Evolutionary conservation across 106 monocot genomes (phyloP).

Genomic region (Dioscorea zingiberensis): DNA sequence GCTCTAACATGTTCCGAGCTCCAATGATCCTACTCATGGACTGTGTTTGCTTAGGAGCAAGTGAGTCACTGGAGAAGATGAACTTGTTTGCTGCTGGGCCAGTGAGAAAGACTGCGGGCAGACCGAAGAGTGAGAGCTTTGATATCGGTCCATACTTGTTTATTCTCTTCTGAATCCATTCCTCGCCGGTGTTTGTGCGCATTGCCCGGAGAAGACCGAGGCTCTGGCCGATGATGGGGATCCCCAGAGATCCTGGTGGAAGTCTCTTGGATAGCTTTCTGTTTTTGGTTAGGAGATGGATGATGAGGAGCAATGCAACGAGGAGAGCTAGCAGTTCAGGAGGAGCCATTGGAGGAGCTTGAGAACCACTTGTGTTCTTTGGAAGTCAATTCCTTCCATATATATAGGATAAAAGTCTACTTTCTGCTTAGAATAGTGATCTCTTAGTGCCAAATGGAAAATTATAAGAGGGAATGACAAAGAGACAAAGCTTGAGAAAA

Average conservation of each 20-base stretch:
- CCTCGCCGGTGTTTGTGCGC: slow-evolving; percentile 1
- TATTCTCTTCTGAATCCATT: slow-evolving; percentile 6
- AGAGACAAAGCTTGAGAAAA: too few relatives aligned
- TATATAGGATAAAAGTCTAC: too few relatives aligned
- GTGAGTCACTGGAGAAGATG: slow-evolving; percentile 12
- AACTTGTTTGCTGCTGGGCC: slow-evolving; percentile 29
- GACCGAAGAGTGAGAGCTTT: slow-evolving; percentile 9
- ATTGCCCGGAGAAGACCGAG: slow-evolving; percentile 12
- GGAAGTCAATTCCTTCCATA: not conserved
- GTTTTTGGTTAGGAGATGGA: not conserved
- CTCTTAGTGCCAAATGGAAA: too few relatives aligned
- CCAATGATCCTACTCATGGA: slow-evolving; percentile 19
- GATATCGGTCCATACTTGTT: slow-evolving; percentile 15
- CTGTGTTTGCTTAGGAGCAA: not conserved
- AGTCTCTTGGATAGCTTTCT: slow-evolving; percentile 1
- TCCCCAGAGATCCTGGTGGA: slow-evolving; percentile 20
- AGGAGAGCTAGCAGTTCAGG: not conserved
- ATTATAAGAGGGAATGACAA: too few relatives aligned
- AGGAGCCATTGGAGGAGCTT: not conserved
- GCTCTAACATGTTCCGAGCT: slow-evolving; percentile 18
- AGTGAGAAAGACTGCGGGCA: slow-evolving; percentile 8
- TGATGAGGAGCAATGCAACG: slow-evolving; percentile 5
- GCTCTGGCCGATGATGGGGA: slow-evolving; percentile 24
- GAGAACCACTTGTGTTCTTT: not conserved
- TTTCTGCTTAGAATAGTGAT: too few relatives aligned